Evolutionary conservation across 306 rosid species (phyloP).

Genomic region (Pyrus communis): DNA sequence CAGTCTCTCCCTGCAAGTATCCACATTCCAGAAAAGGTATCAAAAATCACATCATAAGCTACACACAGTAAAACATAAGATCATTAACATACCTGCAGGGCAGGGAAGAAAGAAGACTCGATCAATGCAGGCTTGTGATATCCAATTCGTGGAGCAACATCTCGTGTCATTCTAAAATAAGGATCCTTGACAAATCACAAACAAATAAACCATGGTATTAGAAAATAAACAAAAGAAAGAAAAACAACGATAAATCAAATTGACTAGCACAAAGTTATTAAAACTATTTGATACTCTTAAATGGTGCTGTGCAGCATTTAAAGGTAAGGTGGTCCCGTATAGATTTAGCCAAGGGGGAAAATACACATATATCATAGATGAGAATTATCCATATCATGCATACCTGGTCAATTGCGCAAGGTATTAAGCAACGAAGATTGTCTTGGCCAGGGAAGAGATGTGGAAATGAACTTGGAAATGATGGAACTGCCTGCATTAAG

Average conservation of each 20-base stretch:
- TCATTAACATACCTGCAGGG: slow-evolving; percentile 65
- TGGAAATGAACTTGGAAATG: slow-evolving; percentile 97
- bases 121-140: slow-evolving; percentile 84
- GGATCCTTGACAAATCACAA: slow-evolving; percentile 62
- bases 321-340: not conserved
- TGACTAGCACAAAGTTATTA: not conserved
- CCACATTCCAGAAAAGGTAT: slow-evolving; percentile 14
- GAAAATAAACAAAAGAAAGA: not conserved
- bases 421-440: slow-evolving; percentile 79
- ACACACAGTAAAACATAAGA: not conserved
- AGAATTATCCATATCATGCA: not conserved
- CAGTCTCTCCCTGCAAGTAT: slow-evolving; percentile 78
- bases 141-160: slow-evolving; percentile 87
- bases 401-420: slow-evolving; percentile 99
- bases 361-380: not conserved
- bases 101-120: slow-evolving; percentile 83
- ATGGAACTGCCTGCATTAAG: slow-evolving; percentile 80
- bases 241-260: not conserved
- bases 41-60: slow-evolving; percentile 2
- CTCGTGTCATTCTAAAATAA: slow-evolving; percentile 94
- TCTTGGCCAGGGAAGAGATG: slow-evolving; percentile 76
- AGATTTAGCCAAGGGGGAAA: not conserved
- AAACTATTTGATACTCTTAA: not conserved
- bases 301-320: not conserved
- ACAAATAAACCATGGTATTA: slow-evolving; percentile 6